Evolutionary conservation across 2,329 filamentous ascomycete genomes (phyloP), one percentile per base, ranked within the genome.

Genomic region (Orbilia oligospora): DNA sequence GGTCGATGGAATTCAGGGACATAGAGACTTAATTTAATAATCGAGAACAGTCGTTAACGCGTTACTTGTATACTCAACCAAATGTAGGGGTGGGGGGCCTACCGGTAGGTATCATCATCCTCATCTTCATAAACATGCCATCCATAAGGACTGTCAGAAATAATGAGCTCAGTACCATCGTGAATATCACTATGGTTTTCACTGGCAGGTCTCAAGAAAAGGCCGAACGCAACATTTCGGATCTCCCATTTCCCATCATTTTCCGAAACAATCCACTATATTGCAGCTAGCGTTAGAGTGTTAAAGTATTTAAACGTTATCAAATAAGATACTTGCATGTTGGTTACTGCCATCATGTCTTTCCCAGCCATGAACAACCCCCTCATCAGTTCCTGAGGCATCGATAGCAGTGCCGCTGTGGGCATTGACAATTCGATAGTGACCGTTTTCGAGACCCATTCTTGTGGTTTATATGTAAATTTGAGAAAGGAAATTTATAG

Each of bases 51-150:
- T n/a, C n/a, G n/a, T n/a, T n/a, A n/a, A n/a, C n/a, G n/a, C n/a
- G n/a, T n/a, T n/a, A n/a, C n/a, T n/a, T n/a, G n/a, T n/a, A n/a
- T n/a, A n/a, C n/a, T n/a, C n/a, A n/a, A n/a, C n/a, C n/a, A n/a
- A n/a, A n/a, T n/a, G 33, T 4, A 9, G 33, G 6, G 33, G 5
- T 36, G 33, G 9, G 6, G 10, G 24, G 20, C 6, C 24, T 49
- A 65, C 61, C 61, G 41, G 22, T 65, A 49, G 20, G 56, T 61
- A 16, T 65, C 61, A 22, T 65, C 61, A 10, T 65, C 61, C 10
- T 65, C 61, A 9, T 49, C 41, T 2, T 65, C 61, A 14, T 65
- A 48, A 4, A 48, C 18, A 20, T 65, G 22, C 41, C 38, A 65
- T 5, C 44, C 41, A 22, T 46, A 64, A 48, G 58, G 38, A 20